Evolutionary conservation across 768 basidiomycete species (phyloP).

Genomic region (Pleurotus tuoliensis): DNA sequence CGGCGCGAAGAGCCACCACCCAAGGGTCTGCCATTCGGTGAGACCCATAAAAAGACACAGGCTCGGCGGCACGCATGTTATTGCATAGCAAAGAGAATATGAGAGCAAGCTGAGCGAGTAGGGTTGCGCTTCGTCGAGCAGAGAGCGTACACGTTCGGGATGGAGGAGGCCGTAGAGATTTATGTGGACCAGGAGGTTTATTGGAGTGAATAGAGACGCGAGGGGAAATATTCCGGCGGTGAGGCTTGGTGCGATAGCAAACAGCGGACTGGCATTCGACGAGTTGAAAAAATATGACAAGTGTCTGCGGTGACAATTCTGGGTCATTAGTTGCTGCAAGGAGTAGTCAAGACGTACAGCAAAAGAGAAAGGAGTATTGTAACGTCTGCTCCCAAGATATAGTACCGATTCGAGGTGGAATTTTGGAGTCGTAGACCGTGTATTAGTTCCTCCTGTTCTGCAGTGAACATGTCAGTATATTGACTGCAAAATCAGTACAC

Average conservation of each 20-base stretch:
- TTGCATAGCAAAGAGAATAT: slow-evolving; percentile 25
- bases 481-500: neutral
- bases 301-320: slow-evolving; percentile 31
- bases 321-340: slow-evolving; percentile 8
- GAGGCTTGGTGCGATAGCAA: slow-evolving; percentile 30
- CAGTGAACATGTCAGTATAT: neutral
- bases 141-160: slow-evolving; percentile 18
- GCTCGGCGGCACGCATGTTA: slow-evolving; percentile 45
- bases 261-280: slow-evolving; percentile 41
- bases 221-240: slow-evolving; percentile 30
- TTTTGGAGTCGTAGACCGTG: slow-evolving; percentile 43
- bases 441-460: slow-evolving; percentile 64
- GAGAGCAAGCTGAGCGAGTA: slow-evolving; percentile 17
- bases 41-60: slow-evolving; percentile 43
- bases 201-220: slow-evolving; percentile 38
- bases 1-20: slow-evolving; percentile 49
- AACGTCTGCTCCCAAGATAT: slow-evolving; percentile 33
- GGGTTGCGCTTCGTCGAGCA: slow-evolving; percentile 2
- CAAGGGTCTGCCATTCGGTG: slow-evolving; percentile 45
- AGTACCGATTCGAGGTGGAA: slow-evolving; percentile 35
- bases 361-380: slow-evolving; percentile 41
- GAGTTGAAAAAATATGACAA: slow-evolving; percentile 41
- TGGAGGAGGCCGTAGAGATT: slow-evolving; percentile 44
- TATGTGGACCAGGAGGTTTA: slow-evolving; percentile 47
- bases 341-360: slow-evolving; percentile 34